Evolutionary conservation across 2,329 filamentous ascomycete species (phyloP).

Genomic region (Coleophoma eucalyptorum): DNA sequence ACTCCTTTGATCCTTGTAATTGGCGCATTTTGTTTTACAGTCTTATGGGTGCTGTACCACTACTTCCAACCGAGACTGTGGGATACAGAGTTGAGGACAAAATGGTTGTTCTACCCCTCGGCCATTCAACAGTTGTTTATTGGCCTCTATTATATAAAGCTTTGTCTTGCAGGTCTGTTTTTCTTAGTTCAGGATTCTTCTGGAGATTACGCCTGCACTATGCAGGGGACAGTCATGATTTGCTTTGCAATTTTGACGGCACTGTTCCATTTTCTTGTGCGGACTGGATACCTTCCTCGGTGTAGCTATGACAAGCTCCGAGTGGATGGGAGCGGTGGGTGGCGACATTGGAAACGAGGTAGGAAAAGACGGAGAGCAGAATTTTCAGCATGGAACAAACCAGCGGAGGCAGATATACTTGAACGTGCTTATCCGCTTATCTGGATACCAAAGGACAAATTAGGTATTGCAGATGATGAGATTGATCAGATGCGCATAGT

Average conservation of each 20-base stretch:
- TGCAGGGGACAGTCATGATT: constrained; percentile 4
- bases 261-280: constrained; percentile 31
- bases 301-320: background rate
- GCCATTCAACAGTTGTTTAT: constrained; percentile 4
- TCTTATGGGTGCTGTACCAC: constrained; percentile 13
- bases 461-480: background rate
- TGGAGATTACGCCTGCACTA: background rate
- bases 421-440: constrained; percentile 51
- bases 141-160: constrained; percentile 6
- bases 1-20: constrained; percentile 13
- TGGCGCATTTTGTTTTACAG: constrained; percentile 11
- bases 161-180: constrained; percentile 5
- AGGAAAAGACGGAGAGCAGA: background rate
- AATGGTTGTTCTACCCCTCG: constrained; percentile 53
- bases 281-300: background rate
- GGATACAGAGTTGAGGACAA: constrained; percentile 48
- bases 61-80: constrained; percentile 7
- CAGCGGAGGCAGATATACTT: background rate
- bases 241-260: constrained; percentile 2
- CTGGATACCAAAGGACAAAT: constrained; percentile 37
- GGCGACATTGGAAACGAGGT: background rate
- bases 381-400: background rate
- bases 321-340: background rate
- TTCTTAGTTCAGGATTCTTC: constrained; percentile 3
- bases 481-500: background rate